Conservation (phyloP, 2,329 filamentous ascomycete genomes). For the Pseudocercospora eumusae region DNA sequence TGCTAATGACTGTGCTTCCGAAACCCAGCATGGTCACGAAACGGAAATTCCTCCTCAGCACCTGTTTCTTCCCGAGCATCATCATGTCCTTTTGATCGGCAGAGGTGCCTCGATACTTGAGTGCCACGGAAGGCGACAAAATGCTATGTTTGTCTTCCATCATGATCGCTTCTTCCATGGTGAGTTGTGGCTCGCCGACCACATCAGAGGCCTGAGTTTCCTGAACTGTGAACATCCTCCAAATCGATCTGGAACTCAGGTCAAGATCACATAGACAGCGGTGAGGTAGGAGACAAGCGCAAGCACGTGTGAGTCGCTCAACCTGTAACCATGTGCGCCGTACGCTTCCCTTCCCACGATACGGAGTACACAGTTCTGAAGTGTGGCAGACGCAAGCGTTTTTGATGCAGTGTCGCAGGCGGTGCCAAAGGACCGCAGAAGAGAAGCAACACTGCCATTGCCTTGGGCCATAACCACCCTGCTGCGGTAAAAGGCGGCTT, state of each 20-base stretch:
- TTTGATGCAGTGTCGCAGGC: background rate
- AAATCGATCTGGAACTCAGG: background rate
- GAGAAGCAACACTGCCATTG: background rate
- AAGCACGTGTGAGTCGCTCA: background rate
- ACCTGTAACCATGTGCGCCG: background rate
- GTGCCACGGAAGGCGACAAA: slow-evolving; percentile 19
- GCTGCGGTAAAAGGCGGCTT: background rate
- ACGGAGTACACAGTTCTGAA: background rate
- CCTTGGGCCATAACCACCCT: background rate
- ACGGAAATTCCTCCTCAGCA: slow-evolving; percentile 16
- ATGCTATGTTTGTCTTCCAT: slow-evolving; percentile 16
- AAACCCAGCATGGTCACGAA: slow-evolving; percentile 20
- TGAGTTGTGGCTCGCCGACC: slow-evolving; percentile 8
- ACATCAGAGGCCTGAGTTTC: slow-evolving; percentile 10
- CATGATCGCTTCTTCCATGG: slow-evolving; percentile 12
- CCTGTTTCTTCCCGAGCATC: slow-evolving; percentile 29
- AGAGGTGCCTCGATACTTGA: slow-evolving; percentile 30
- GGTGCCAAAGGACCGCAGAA: background rate
- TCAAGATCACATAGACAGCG: background rate
- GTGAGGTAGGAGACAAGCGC: background rate
- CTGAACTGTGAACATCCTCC: background rate
- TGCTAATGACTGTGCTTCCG: slow-evolving; percentile 16
- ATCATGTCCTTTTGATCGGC: slow-evolving; percentile 31
- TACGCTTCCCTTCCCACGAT: background rate
- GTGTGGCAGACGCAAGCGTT: background rate